These are phyloP conservation scores for Ophiocytium majus DNA, from an alignment of 352 stramenopile genomes.

Conservation along the genomic window DNA sequence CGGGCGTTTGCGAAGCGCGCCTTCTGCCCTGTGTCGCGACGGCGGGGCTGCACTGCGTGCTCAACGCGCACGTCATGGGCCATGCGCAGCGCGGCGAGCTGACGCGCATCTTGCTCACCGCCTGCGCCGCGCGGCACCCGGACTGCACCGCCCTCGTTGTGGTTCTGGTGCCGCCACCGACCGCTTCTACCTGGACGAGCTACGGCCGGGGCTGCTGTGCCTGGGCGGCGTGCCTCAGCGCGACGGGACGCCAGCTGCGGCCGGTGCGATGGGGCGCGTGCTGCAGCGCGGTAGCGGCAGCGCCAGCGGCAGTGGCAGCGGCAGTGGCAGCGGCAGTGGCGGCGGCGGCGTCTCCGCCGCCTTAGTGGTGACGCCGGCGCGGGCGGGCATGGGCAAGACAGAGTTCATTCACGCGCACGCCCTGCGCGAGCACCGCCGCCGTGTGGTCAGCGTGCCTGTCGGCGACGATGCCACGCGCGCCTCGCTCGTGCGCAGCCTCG, in stretches of 20 bases:
- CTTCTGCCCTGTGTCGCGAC: neutral
- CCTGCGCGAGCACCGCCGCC: neutral
- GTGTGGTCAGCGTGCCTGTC: neutral
- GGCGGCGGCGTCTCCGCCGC: too few relatives aligned
- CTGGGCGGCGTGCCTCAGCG: neutral
- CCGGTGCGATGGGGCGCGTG: too few relatives aligned
- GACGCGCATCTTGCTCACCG: neutral
- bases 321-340: too few relatives aligned
- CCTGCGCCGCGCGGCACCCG: neutral
- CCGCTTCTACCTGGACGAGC: neutral
- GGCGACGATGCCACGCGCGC: neutral
- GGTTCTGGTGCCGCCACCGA: neutral
- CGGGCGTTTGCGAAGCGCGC: neutral
- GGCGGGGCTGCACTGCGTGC: neutral
- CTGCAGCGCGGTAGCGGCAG: too few relatives aligned
- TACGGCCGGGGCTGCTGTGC: neutral
- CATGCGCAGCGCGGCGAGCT: neutral
- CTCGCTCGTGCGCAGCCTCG: neutral
- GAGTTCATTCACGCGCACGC: neutral
- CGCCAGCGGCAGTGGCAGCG: too few relatives aligned
- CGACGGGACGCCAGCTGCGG: neutral
- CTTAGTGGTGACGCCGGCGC: neutral
- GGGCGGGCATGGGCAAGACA: neutral
- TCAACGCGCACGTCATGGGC: neutral
- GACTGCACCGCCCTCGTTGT: neutral